Evolutionary conservation across 1,284 basidiomycete species (phyloP).

Genomic region (Anthracocystis setariae): DNA sequence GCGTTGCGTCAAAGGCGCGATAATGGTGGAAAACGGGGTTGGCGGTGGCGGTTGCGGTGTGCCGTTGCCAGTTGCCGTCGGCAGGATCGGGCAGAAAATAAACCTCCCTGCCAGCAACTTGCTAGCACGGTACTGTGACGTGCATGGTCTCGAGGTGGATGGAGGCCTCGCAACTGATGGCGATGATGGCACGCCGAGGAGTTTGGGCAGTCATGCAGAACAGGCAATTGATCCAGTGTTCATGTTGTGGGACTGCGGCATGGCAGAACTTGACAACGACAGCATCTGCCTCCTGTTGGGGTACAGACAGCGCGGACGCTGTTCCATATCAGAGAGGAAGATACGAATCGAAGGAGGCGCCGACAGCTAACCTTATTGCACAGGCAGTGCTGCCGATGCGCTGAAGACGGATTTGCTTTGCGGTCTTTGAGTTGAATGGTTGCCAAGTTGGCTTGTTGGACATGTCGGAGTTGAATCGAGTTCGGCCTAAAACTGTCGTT

Average conservation of each 20-base stretch:
- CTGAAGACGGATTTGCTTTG: background rate
- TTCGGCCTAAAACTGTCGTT: constrained; percentile 5
- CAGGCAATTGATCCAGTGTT: too few relatives aligned
- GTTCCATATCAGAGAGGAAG: background rate
- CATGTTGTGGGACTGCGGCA: too few relatives aligned
- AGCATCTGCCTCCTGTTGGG: background rate
- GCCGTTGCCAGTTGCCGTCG: constrained; percentile 21
- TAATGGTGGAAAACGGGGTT: background rate
- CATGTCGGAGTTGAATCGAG: constrained; percentile 21
- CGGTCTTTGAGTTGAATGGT: background rate
- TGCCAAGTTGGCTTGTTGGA: constrained; percentile 8
- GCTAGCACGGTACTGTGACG: too few relatives aligned
- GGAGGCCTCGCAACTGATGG: too few relatives aligned
- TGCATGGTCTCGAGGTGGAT: too few relatives aligned
- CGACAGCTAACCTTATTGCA: constrained; percentile 9
- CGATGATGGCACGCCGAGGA: too few relatives aligned
- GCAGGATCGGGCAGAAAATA: constrained; percentile 1
- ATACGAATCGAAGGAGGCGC: background rate
- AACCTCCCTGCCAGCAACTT: too few relatives aligned
- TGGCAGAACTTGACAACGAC: constrained; percentile 5
- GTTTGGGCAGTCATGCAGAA: too few relatives aligned
- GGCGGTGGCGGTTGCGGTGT: constrained; percentile 14
- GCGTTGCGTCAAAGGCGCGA: constrained; percentile 1
- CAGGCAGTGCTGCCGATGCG: background rate
- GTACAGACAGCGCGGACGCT: too few relatives aligned